phyloP scores from a whole-genome alignment of 2,329 filamentous ascomycete species.

The Apiospora phragmitis region DNA sequence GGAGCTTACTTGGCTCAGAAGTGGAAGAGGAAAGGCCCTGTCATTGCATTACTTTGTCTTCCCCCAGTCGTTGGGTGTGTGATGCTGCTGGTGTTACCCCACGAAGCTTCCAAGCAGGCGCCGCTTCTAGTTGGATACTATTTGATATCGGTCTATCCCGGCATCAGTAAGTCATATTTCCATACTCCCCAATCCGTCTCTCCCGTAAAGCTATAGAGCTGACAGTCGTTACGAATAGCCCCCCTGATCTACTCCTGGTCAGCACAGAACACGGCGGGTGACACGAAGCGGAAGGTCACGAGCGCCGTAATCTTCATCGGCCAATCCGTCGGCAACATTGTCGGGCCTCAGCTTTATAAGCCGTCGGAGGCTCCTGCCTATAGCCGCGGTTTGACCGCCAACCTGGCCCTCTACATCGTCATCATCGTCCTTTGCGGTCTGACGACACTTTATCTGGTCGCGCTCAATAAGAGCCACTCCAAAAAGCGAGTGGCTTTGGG shows the following conservation, averaged over 20 bases:
- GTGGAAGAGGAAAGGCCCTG: constrained; percentile 50
- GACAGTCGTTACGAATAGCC: constrained; percentile 36
- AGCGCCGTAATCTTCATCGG: constrained; percentile 66
- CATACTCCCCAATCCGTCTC: background rate
- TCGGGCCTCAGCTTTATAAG: constrained; percentile 66
- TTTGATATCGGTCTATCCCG: constrained; percentile 56
- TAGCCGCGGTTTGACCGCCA: constrained; percentile 56
- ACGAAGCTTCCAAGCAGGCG: constrained; percentile 18
- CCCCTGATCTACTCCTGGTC: constrained; percentile 63
- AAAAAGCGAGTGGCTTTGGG: constrained; percentile 52
- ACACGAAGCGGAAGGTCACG: constrained; percentile 69
- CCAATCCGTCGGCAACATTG: constrained; percentile 65
- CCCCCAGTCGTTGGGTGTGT: constrained; percentile 28
- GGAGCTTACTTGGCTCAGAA: constrained; percentile 50
- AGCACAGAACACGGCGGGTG: constrained; percentile 64
- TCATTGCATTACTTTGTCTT: constrained; percentile 36
- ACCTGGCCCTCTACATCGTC: constrained; percentile 60
- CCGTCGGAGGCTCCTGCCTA: constrained; percentile 59
- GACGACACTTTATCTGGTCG: constrained; percentile 24
- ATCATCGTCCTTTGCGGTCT: constrained; percentile 52
- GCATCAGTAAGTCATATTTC: constrained; percentile 42
- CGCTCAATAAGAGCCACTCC: constrained; percentile 20
- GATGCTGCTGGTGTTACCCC: constrained; percentile 27
- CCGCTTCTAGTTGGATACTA: constrained; percentile 42
- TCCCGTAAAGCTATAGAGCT: background rate